Base-by-base conservation (phyloP, 1,284 basidiomycete genomes). In the Gomphus bonarii region DNA sequence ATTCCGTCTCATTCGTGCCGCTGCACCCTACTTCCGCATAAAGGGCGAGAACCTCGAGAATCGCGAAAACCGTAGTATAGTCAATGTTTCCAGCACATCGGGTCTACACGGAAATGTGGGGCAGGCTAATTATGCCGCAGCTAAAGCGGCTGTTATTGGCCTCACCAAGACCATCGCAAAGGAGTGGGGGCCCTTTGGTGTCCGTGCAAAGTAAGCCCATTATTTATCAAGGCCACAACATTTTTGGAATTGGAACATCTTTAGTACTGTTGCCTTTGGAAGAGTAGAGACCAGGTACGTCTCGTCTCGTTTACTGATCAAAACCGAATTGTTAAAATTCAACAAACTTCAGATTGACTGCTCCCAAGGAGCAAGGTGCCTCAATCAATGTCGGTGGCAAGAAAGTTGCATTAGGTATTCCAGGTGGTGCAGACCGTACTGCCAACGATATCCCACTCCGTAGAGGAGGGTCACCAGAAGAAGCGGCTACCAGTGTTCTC, bases 81-180 rank as follows among this genome's bases (percentile, higher is more conserved):
- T 85, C 64, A 89, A 88, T 66, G 82, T 91, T 38, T 88, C 87
- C 25, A 89, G 88, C 0, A 82, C 78, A 1, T 79, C 83, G 7
- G 88, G 88, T 55, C 74, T 91, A 40, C 88, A 91, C 68, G 88
- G 88, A 33, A 90, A 88, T 65, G 84, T 90, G 54, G 91, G 91
- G 2, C 91, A 92, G 69, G 82, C 78, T 38, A 93, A 93, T 73
- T 93, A 92, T 65, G 80, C 87, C 12, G 78, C 85, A 1, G 87
- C 86, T 55, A 91, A 91, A 66, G 72, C 87, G 16, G 88, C 84
- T 11, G 81, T 91, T 28, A 65, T 84, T 55, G 90, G 90, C 33
- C 71, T 92, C 57, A 88, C 88, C 42, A 91, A 91, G 74, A 92
- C 89, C 14, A 82, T 89, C 62, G 84, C 84, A 52, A 93, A 92